Conservation (phyloP, 2,329 filamentous ascomycete genomes). For the Talaromyces sp. region DNA sequence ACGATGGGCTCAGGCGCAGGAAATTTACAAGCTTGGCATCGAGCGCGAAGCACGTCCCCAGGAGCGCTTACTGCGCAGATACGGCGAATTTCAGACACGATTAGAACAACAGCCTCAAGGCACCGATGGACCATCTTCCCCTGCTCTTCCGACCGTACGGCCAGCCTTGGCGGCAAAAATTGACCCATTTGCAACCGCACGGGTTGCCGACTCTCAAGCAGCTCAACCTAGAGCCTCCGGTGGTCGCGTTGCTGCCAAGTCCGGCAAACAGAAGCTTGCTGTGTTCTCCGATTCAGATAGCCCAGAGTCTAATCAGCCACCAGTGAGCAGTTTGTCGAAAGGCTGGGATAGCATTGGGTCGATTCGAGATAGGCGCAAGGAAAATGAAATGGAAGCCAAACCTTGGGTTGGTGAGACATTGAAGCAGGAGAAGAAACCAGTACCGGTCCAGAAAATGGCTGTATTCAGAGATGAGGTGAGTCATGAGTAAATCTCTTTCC, state of each 20-base stretch:
- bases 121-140: conserved; percentile 69
- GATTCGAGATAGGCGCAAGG: conserved; percentile 84
- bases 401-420: conserved; percentile 92
- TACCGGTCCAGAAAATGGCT: conserved; percentile 72
- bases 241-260: conserved; percentile 55
- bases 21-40: conserved; percentile 87
- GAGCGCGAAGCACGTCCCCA: conserved; percentile 81
- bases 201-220: conserved; percentile 65
- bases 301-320: conserved; percentile 55
- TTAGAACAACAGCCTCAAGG: conserved; percentile 64
- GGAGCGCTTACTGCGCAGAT: conserved; percentile 81
- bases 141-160: conserved; percentile 77
- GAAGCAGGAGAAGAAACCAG: conserved; percentile 80
- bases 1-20: conserved; percentile 86
- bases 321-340: conserved; percentile 55
- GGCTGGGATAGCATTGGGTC: conserved; percentile 94
- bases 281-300: conserved; percentile 82
- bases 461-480: conserved; percentile 97
- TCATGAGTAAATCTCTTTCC: conserved; percentile 37
- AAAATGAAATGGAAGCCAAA: conserved; percentile 80
- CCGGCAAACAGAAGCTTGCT: conserved; percentile 74
- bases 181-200: conserved; percentile 67
- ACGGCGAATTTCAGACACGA: conserved; percentile 82
- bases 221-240: conserved; percentile 51
- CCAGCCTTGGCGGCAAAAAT: conserved; percentile 81